These are phyloP conservation scores for Trichophyton simii DNA, from an alignment of 2,329 filamentous ascomycete genomes.

Conservation along the genomic window DNA sequence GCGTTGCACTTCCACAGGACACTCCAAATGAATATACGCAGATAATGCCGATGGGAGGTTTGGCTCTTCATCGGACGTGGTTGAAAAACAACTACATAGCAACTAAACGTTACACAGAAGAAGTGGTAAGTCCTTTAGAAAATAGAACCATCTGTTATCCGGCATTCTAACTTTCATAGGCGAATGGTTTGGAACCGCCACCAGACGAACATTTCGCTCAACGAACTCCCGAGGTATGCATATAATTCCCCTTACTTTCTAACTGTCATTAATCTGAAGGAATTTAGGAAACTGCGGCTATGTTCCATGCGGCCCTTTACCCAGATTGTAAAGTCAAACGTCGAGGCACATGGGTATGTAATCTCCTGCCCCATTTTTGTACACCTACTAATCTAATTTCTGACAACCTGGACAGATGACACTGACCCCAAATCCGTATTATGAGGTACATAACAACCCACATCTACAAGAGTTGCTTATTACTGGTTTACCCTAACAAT, in stretches of 20 bases:
- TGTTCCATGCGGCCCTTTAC: background rate
- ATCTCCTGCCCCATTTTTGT: background rate
- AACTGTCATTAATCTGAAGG: too few relatives aligned
- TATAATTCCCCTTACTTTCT: too few relatives aligned
- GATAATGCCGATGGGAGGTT: conserved; percentile 11
- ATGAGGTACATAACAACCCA: background rate
- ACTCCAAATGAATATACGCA: conserved; percentile 5
- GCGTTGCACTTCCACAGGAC: conserved; percentile 3
- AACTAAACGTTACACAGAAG: too few relatives aligned
- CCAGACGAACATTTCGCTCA: too few relatives aligned
- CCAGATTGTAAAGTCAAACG: background rate
- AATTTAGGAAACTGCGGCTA: too few relatives aligned
- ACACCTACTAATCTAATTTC: background rate
- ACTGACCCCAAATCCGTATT: conserved; percentile 5
- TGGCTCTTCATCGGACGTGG: background rate
- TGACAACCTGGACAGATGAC: background rate
- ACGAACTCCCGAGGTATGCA: too few relatives aligned
- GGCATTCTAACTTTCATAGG: too few relatives aligned
- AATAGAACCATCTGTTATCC: too few relatives aligned
- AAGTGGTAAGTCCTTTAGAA: too few relatives aligned
- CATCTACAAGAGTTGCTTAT: background rate
- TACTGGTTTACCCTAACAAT: background rate
- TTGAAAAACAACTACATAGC: too few relatives aligned
- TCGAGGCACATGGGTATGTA: background rate
- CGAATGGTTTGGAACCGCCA: too few relatives aligned